Base-by-base conservation (phyloP, 2,329 filamentous ascomycete species). In the Diaporthe destruens region DNA sequence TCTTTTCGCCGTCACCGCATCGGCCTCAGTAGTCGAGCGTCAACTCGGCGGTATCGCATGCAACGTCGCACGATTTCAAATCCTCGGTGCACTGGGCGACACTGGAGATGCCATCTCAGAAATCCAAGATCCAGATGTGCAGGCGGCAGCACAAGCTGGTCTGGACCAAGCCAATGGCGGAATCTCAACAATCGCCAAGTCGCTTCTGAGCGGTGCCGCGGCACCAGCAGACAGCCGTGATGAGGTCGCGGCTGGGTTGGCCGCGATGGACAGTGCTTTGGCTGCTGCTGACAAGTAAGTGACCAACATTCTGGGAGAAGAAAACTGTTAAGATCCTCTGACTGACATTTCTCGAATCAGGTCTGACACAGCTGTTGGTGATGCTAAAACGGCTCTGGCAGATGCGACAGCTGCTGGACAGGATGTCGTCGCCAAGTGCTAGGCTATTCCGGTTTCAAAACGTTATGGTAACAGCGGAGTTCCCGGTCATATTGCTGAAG, bases 151-250 rank as follows among this genome's bases (percentile, higher is more conserved):
- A 39, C 68, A 71, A 44, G 56, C 55, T 0, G 68, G 68, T 9
- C n/a, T 71, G 44, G 68, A 71, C 32, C 68, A 71, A 56, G 68
- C 68, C 29, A 71, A 71, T 23, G 56, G 36, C 34, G 68, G 68
- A 8, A 63, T 71, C 32, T n/a, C 34, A n/a, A 44, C 39, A 32
- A 71, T 71, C 18, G 68, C 68, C 9, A 39, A 29, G 3, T 39
- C 44, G 18, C 32, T 71, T 6, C n/a, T 71, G 55, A 54, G 55
- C 32, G 68, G 68, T 0, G 23, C 9, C 1, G 68, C 68, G 47
- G 47, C 68, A 23, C 68, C 68, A 3, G 68, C 55, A 3, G 39
- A 25, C 11, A 61, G 68, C 29, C 68, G 68, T 32, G 55, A 63
- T 7, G 47, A 39, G 16, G 68, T 71, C 11, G 56, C 2, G 44